Conservation (phyloP, 495 filamentous ascomycete species). For the Neurospora hispaniola region DNA sequence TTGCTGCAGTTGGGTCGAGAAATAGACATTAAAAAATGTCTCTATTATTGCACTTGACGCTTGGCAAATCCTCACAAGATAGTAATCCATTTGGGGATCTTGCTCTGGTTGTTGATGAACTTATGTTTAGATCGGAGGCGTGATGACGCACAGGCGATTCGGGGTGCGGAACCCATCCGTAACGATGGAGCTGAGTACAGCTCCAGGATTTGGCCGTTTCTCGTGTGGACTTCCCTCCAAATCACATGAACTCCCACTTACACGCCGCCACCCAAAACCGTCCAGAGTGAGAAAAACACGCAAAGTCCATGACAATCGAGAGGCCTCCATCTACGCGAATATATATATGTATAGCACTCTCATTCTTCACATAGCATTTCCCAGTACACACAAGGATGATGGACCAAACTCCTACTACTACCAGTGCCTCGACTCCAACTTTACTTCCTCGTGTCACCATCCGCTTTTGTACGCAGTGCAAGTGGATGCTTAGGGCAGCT, state of each 20-base stretch:
- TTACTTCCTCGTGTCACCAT: conserved; percentile 51
- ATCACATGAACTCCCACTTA: neutral
- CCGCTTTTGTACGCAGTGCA: conserved; percentile 73
- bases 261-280: neutral
- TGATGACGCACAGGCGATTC: neutral
- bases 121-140: neutral
- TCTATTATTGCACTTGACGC: neutral
- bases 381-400: neutral
- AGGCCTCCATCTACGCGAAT: neutral
- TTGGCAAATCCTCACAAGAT: neutral
- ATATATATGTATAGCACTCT: neutral
- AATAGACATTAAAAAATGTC: neutral
- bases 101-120: neutral
- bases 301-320: neutral
- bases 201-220: neutral
- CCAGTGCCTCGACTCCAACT: conserved; percentile 9
- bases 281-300: neutral
- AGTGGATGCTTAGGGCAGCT: conserved; percentile 83
- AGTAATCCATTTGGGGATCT: neutral
- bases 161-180: neutral
- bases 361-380: neutral
- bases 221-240: neutral
- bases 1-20: neutral
- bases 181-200: neutral
- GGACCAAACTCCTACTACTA: neutral